phyloP scores from a whole-genome alignment of 2,329 filamentous ascomycete genomes.

The Ascochyta koolunga region DNA sequence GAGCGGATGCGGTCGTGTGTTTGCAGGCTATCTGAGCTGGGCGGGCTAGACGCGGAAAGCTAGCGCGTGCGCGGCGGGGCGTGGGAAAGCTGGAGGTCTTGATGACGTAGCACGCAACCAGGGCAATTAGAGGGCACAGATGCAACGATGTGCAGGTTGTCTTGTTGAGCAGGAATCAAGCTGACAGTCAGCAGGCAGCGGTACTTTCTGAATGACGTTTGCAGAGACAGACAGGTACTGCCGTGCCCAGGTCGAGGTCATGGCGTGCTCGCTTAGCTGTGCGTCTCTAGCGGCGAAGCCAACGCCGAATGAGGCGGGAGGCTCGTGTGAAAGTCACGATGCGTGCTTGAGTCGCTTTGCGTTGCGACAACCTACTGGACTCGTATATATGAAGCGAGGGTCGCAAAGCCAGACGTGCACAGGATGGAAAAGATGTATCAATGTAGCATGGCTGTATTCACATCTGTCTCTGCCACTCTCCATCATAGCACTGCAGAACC shows the following conservation, averaged over 20 bases:
- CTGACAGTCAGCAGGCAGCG: constrained; percentile 30
- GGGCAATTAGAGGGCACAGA: constrained; percentile 8
- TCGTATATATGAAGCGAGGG: not conserved
- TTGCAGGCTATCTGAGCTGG: constrained; percentile 36
- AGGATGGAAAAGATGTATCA: not conserved
- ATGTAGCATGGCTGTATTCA: not conserved
- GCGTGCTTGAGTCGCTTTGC: not conserved
- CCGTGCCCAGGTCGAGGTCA: constrained; percentile 28
- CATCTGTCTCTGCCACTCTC: not conserved
- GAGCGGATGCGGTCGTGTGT: constrained; percentile 41
- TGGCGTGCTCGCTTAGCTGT: constrained; percentile 30
- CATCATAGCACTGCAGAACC: not conserved
- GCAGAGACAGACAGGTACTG: constrained; percentile 31
- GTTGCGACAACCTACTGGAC: not conserved
- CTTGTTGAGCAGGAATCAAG: constrained; percentile 15
- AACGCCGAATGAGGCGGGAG: constrained; percentile 12
- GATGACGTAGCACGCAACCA: constrained; percentile 33
- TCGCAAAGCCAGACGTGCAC: not conserved
- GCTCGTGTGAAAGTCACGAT: constrained; percentile 15
- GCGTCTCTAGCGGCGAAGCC: constrained; percentile 20
- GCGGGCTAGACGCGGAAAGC: constrained; percentile 42
- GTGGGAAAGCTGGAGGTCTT: constrained; percentile 19
- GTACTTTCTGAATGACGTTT: constrained; percentile 45
- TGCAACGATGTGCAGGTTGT: constrained; percentile 6
- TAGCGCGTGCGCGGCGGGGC: constrained; percentile 41